Evolutionary conservation across 768 basidiomycete genomes (phyloP), one percentile per base, ranked within the genome.

Genomic region (Tylopilus felleus): DNA sequence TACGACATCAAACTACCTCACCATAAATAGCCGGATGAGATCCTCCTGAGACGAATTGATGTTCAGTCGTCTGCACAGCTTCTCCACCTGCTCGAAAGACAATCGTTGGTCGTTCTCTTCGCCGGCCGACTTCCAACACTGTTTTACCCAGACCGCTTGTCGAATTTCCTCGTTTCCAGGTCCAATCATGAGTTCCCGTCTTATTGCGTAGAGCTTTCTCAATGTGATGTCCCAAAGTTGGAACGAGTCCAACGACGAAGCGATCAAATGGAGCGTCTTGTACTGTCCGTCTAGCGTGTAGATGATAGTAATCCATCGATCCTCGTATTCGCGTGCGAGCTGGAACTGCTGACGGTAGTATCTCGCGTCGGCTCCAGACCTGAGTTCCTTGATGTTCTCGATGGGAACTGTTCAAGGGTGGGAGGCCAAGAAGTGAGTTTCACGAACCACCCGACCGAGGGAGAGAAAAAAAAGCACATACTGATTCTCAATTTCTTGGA

Each of bases 221-320:
- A 95, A 70, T 0, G 90, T 83, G 27, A 74, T 68, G 44, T 85
- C 80, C 84, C 84, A 86, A 60, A 81, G 73, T n/a, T 73, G 70
- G 62, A 83, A 81, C 62, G 86, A 79, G 47, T 85, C 80, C 27
- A 72, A 69, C 0, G 84, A 83, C 3, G 84, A 78, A 3, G 93
- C 87, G 50, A 95, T 79, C 56, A 95, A 77, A 64, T 97, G 93
- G 23, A 94, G 78, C 0, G 88, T 88, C 74, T 95, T 95, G 77
- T 90, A 92, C 22, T 75, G 76, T 13, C 84, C 87, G 41, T 85
- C 83, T 46, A 86, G 74, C 55, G 88, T 82, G 62, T 95, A 93
- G 57, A 93, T 83, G 67, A 90, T 83, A 0, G 93, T 90, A 59
- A 96, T 79, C 90, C 92, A 96, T 19, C 85, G 78, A 36, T 80